phyloP scores from a whole-genome alignment of 768 basidiomycete genomes.

The Xerocomellus amylosporus region DNA sequence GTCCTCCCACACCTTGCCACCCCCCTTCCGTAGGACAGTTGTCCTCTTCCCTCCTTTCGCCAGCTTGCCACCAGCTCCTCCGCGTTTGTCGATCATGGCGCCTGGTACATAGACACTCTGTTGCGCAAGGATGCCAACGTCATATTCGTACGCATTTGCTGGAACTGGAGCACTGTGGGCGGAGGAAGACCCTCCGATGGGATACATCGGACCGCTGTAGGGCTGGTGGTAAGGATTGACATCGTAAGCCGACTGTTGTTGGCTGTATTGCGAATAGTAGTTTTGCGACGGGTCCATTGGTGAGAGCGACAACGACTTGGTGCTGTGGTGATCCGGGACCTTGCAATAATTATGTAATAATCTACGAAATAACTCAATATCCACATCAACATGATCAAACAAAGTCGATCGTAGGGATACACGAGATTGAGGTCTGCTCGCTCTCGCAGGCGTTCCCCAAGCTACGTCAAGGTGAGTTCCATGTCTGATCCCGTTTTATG shows the following conservation, averaged over 20 bases:
- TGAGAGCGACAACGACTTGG: slow-evolving; percentile 1
- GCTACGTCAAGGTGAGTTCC: slow-evolving; percentile 41
- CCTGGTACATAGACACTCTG: slow-evolving; percentile 92
- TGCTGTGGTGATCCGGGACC: background rate
- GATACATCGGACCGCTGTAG: slow-evolving; percentile 72
- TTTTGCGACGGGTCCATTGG: slow-evolving; percentile 36
- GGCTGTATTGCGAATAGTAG: slow-evolving; percentile 49
- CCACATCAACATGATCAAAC: slow-evolving; percentile 34
- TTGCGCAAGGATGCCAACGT: slow-evolving; percentile 86
- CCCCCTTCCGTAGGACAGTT: slow-evolving; percentile 94
- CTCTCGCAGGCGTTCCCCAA: slow-evolving; percentile 32
- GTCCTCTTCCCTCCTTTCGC: slow-evolving; percentile 89
- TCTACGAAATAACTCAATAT: slow-evolving; percentile 11
- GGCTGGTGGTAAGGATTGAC: slow-evolving; percentile 81
- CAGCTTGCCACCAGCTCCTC: slow-evolving; percentile 80
- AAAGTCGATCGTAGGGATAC: slow-evolving; percentile 15
- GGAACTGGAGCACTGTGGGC: slow-evolving; percentile 76
- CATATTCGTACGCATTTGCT: slow-evolving; percentile 89
- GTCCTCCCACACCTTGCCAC: slow-evolving; percentile 97
- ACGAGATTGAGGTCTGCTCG: slow-evolving; percentile 14
- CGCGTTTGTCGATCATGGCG: slow-evolving; percentile 85
- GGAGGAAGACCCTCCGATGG: slow-evolving; percentile 61
- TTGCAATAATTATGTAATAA: slow-evolving; percentile 18
- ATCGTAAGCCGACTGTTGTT: slow-evolving; percentile 55
- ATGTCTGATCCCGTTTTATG: background rate